A percentile compares a stretch with the other conserved stretches of the same genome.
Conservation (phyloP, 2,329 filamentous ascomycete species). For the Aulographum hederae region DNA sequence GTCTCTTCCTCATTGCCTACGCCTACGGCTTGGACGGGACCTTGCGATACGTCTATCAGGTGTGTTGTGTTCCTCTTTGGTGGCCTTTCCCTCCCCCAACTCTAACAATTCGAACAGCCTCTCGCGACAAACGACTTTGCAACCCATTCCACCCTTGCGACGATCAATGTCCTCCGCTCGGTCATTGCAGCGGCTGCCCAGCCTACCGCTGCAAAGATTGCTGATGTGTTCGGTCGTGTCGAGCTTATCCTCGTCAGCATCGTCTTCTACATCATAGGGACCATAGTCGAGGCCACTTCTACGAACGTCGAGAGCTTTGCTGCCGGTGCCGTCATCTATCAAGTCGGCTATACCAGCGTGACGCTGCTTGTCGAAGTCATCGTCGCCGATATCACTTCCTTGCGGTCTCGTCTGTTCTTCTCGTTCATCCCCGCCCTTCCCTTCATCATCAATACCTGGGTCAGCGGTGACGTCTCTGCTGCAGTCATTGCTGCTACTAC, state of each 20-base stretch:
- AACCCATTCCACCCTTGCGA: constrained; percentile 37
- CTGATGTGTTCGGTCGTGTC: constrained; percentile 41
- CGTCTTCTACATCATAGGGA: constrained; percentile 35
- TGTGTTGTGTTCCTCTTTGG: constrained; percentile 5
- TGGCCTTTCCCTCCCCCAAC: constrained; percentile 1
- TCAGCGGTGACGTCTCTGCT: constrained; percentile 37
- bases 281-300: constrained; percentile 37
- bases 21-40: constrained; percentile 43
- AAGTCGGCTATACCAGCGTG: constrained; percentile 32
- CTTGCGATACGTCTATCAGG: constrained; percentile 35
- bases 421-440: constrained; percentile 43
- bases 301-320: constrained; percentile 32
- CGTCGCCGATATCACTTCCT: constrained; percentile 44
- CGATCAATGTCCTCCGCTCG: constrained; percentile 37
- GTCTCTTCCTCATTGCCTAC: constrained; percentile 45
- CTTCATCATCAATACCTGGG: constrained; percentile 44
- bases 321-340: constrained; percentile 34
- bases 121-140: constrained; percentile 33
- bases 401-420: constrained; percentile 43
- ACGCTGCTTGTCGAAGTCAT: constrained; percentile 45
- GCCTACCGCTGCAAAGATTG: constrained; percentile 38
- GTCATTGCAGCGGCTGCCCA: constrained; percentile 41
- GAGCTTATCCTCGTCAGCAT: constrained; percentile 38
- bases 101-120: constrained; percentile 17
- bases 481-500: constrained; percentile 30